These are phyloP conservation scores for Narthecium ossifragum DNA, from an alignment of 106 monocot genomes.

Conservation along the genomic window DNA sequence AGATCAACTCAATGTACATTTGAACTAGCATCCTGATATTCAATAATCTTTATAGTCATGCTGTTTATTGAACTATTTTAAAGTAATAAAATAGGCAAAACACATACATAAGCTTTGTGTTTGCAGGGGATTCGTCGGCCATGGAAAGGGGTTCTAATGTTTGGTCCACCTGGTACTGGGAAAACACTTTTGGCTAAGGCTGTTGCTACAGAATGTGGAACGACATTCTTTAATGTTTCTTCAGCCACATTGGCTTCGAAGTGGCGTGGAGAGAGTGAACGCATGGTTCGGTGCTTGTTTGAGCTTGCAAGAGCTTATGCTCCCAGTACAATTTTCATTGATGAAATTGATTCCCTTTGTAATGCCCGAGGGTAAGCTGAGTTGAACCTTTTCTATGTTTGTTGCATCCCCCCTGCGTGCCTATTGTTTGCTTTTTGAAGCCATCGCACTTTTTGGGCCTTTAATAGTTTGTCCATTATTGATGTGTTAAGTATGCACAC, in stretches of 20 bases:
- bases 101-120: too few species aligned
- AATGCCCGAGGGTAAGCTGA: conserved; percentile 94
- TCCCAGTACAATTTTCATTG: conserved; percentile 98
- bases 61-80: too few species aligned
- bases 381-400: background rate
- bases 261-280: conserved; percentile 99
- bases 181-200: conserved; percentile 98
- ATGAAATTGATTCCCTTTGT: conserved; percentile 99
- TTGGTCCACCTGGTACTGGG: conserved; percentile 97
- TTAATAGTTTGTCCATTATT: too few species aligned
- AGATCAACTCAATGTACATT: too few species aligned
- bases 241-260: conserved; percentile 99
- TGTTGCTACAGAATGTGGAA: conserved; percentile 98
- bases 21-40: too few species aligned
- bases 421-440: too few species aligned
- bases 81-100: too few species aligned
- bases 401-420: background rate
- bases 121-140: conserved; percentile 88
- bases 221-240: conserved; percentile 98
- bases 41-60: too few species aligned
- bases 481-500: too few species aligned
- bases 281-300: conserved; percentile 93
- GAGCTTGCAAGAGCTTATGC: conserved; percentile 97
- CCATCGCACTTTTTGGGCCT: conserved; percentile 1
- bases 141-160: conserved; percentile 99